A percentile compares a stretch with the other conserved stretches of the same genome.
Evolutionary conservation across 2,329 filamentous ascomycete genomes (phyloP).

Genomic region (Pezicula carpinea): DNA sequence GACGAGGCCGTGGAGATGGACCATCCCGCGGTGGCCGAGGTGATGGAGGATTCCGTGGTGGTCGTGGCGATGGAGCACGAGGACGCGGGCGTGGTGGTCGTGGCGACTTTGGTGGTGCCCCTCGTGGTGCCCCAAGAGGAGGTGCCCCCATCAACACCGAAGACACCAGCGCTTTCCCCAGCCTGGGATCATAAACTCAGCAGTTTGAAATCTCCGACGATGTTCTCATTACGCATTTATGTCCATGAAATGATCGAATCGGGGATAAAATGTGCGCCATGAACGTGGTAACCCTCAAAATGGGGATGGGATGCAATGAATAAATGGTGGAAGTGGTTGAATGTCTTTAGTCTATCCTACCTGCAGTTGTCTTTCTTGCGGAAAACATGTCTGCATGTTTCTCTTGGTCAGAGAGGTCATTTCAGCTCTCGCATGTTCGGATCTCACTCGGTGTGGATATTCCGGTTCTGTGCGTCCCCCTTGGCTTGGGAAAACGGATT

Average conservation of each 20-base stretch:
- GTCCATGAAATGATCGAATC: not conserved
- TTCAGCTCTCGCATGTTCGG: not conserved
- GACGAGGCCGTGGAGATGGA: conserved; percentile 45
- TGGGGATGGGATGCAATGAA: not conserved
- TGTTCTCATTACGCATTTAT: not conserved
- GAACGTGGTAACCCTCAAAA: not conserved
- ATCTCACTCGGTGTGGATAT: not conserved
- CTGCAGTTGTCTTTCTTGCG: not conserved
- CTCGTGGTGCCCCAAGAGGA: conserved; percentile 36
- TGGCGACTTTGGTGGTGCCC: conserved; percentile 37
- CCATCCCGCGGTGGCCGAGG: conserved; percentile 47
- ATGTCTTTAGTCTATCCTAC: not conserved
- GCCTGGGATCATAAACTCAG: conserved; percentile 36
- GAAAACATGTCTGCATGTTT: not conserved
- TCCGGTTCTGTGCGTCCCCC: not conserved
- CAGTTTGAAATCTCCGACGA: not conserved
- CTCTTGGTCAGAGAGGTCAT: not conserved
- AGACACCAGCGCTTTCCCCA: conserved; percentile 48
- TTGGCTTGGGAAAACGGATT: not conserved
- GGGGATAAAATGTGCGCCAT: not conserved
- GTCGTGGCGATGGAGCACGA: conserved; percentile 34
- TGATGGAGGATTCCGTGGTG: conserved; percentile 38
- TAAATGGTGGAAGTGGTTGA: not conserved
- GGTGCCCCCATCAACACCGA: conserved; percentile 39
- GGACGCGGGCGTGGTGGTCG: conserved; percentile 47